Percentiles rank a stretch among this genome's conserved stretches.
phyloP scores from a whole-genome alignment of 371 early-diverging fungal species.

The Mucor irregularis region DNA sequence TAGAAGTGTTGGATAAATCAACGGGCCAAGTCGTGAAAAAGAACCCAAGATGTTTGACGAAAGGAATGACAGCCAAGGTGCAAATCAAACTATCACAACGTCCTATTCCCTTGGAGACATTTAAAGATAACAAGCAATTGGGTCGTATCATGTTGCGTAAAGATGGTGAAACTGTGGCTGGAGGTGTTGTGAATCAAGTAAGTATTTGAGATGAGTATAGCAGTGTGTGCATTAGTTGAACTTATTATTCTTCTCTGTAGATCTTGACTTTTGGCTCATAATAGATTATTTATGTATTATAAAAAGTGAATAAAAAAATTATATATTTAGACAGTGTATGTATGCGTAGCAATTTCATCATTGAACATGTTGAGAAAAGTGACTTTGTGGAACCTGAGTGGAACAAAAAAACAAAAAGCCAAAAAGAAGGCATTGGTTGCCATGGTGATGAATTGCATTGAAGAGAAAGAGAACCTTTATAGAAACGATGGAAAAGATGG shows the following conservation, averaged over 20 bases:
- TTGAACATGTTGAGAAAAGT: no score
- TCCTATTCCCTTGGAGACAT: slow-evolving; percentile 84
- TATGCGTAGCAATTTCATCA: no score
- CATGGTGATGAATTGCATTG: no score
- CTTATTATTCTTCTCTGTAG: slow-evolving; percentile 20
- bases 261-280: slow-evolving; percentile 51
- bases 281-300: background rate
- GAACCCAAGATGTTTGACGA: slow-evolving; percentile 81
- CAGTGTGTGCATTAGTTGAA: background rate
- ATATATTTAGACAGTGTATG: no score
- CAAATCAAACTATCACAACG: slow-evolving; percentile 70
- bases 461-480: no score
- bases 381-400: no score
- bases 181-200: slow-evolving; percentile 81
- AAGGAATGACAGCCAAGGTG: slow-evolving; percentile 82
- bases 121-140: slow-evolving; percentile 80
- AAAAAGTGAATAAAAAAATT: background rate
- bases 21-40: slow-evolving; percentile 83
- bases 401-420: background rate
- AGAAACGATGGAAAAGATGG: no score
- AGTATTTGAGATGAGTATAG: background rate
- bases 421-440: no score
- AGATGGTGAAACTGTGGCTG: slow-evolving; percentile 87
- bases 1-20: slow-evolving; percentile 74
- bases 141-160: slow-evolving; percentile 89